These are phyloP conservation scores for Massarina eburnea DNA, from an alignment of 2,329 filamentous ascomycete species.

Conservation along the genomic window DNA sequence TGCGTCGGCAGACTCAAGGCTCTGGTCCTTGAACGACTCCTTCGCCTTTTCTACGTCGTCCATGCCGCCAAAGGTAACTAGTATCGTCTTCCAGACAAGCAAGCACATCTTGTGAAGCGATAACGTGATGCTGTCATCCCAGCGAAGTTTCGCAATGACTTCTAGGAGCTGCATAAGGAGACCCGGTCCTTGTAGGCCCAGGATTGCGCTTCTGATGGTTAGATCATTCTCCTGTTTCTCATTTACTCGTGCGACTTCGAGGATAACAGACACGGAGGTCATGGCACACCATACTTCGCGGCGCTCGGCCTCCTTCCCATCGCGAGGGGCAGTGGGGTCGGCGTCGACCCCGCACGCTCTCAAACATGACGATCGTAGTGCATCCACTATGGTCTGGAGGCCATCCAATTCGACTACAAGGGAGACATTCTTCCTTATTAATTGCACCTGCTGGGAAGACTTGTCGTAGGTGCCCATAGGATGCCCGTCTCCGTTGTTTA, in stretches of 20 bases:
- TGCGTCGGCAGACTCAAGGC: constrained; percentile 55
- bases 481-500: constrained; percentile 4
- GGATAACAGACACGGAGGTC: constrained; percentile 52
- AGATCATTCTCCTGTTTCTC: constrained; percentile 51
- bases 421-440: constrained; percentile 49
- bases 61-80: constrained; percentile 82
- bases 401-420: constrained; percentile 45
- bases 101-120: constrained; percentile 64
- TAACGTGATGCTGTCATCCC: constrained; percentile 62
- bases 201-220: constrained; percentile 47
- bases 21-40: constrained; percentile 63
- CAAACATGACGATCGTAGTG: constrained; percentile 38
- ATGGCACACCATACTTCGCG: constrained; percentile 53
- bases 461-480: constrained; percentile 22
- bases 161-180: constrained; percentile 73
- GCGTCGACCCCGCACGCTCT: constrained; percentile 33
- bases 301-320: constrained; percentile 41
- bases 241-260: constrained; percentile 47
- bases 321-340: constrained; percentile 25
- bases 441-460: constrained; percentile 47
- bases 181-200: constrained; percentile 54
- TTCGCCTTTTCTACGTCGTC: constrained; percentile 74
- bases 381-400: constrained; percentile 44
- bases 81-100: constrained; percentile 86
- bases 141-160: constrained; percentile 54